Evolutionary conservation across 2,329 filamentous ascomycete species (phyloP).

Genomic region (Lachnum nothofagi): DNA sequence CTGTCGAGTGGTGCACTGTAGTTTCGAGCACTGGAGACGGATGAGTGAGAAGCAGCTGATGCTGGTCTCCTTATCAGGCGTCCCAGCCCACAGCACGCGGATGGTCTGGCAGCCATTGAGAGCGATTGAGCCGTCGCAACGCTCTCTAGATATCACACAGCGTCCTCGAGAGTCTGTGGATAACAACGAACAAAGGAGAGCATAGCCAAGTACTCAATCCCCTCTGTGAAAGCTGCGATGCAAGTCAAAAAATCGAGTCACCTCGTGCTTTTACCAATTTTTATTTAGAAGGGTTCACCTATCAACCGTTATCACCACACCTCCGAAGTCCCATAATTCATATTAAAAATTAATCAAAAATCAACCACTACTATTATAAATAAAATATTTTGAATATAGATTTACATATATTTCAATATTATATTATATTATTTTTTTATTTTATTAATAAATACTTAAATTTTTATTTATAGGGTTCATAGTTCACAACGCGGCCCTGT

Average conservation of each 20-base stretch:
- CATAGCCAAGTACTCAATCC: not conserved
- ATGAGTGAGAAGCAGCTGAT: constrained; percentile 20
- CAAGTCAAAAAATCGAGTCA: not conserved
- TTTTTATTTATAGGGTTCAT: too few species aligned
- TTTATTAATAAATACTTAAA: too few species aligned
- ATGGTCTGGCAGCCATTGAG: constrained; percentile 29
- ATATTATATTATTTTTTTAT: too few species aligned
- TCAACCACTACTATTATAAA: too few species aligned
- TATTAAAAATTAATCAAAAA: too few species aligned
- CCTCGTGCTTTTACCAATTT: not conserved
- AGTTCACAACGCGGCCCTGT: too few species aligned
- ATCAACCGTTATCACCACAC: too few species aligned
- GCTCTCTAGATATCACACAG: not conserved
- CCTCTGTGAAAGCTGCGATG: not conserved
- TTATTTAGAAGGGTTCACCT: too few species aligned
- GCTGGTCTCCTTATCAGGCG: constrained; percentile 23
- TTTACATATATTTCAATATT: too few species aligned
- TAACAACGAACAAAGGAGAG: not conserved
- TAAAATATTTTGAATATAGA: too few species aligned
- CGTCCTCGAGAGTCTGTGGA: not conserved
- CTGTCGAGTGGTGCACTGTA: constrained; percentile 57
- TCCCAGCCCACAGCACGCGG: constrained; percentile 19
- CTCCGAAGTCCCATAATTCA: too few species aligned
- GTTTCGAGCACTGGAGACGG: constrained; percentile 32
- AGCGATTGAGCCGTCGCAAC: not conserved